These are phyloP conservation scores for Hyaloscypha variabilis DNA, from an alignment of 495 filamentous ascomycete species.

Conservation along the genomic window DNA sequence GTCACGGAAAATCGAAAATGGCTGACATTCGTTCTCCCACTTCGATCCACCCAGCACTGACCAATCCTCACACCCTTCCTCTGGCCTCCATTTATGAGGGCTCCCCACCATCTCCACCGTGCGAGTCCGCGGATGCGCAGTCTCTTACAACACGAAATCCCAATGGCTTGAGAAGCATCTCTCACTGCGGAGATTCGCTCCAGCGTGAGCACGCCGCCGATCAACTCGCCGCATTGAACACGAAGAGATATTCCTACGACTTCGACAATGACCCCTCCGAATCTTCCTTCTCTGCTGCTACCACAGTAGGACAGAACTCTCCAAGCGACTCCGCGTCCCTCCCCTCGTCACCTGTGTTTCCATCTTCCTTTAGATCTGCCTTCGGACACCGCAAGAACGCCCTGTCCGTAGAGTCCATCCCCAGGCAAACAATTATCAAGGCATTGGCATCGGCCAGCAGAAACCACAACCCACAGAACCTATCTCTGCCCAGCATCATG, in stretches of 20 bases:
- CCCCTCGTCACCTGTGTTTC: conserved; percentile 28
- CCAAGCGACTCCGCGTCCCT: conserved; percentile 24
- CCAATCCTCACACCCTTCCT: conserved; percentile 26
- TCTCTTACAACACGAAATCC: not conserved
- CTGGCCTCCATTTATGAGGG: conserved; percentile 27
- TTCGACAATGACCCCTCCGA: conserved; percentile 32
- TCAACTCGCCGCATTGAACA: conserved; percentile 37
- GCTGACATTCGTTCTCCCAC: conserved; percentile 40
- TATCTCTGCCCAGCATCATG: conserved; percentile 52
- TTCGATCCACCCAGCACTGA: conserved; percentile 43
- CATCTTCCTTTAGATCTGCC: conserved; percentile 42
- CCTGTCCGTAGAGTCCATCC: conserved; percentile 70
- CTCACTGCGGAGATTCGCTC: conserved; percentile 40
- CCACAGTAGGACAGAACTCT: conserved; percentile 29
- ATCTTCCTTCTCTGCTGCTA: conserved; percentile 31
- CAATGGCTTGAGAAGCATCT: conserved; percentile 29
- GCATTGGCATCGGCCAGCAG: conserved; percentile 77
- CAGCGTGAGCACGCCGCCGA: conserved; percentile 40
- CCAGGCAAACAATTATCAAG: conserved; percentile 85
- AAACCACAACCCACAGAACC: conserved; percentile 56
- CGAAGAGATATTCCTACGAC: conserved; percentile 38
- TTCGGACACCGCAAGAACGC: conserved; percentile 60
- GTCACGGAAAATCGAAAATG: conserved; percentile 22
- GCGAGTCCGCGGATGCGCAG: conserved; percentile 1
- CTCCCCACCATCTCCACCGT: conserved; percentile 4